Evolutionary conservation across 176 grass and related monocot genomes (phyloP), one percentile per base, ranked within the genome.

Genomic region (Hyparrhenia diplandra): DNA sequence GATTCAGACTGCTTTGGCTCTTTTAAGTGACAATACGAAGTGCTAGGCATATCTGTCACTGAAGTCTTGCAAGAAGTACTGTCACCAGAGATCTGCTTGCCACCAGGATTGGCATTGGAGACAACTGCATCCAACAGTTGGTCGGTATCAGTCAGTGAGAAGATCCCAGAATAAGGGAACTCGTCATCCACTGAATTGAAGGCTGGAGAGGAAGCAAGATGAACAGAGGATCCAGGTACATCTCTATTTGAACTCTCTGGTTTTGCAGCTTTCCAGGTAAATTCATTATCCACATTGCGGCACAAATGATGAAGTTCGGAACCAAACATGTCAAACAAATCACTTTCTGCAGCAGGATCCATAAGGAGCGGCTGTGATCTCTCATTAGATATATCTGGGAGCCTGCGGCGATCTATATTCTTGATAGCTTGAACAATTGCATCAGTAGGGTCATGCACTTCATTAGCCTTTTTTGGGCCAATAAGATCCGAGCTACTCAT

Each of bases 91-190:
- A 69, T 66, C 47, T 91, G 89, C 64, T 94, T 94, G 55, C 78
- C 69, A 83, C 74, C 43, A 40, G 84, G 78, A 80, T 91, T 94
- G 70, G 85, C 71, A 59, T 87, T 94, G 13, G 86, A 87, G 69
- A 94, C 80, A 71, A 94, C 85, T 1, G 92, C 92, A 85, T 94
- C 92, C 85, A 94, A 79, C 73, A 94, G 78, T 85, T 94, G 92
- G 74, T 94, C 92, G 8, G 73, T 83, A 42, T 83, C 81, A 80
- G 89, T 82, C 74, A 80, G 40, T 41, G 92, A 87, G 57, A 94
- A 89, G 37, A 87, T 75, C 43, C 77, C 92, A 64, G 87, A 91
- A 85, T 82, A 83, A 29, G 89, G 73, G 23, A 87, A 87, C 57
- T 87, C 84, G 0, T 91, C 84, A 11, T 85, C 80, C 54, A 71